phyloP scores from a whole-genome alignment of 1,284 basidiomycete species.

The Paramarasmius palmivorus region DNA sequence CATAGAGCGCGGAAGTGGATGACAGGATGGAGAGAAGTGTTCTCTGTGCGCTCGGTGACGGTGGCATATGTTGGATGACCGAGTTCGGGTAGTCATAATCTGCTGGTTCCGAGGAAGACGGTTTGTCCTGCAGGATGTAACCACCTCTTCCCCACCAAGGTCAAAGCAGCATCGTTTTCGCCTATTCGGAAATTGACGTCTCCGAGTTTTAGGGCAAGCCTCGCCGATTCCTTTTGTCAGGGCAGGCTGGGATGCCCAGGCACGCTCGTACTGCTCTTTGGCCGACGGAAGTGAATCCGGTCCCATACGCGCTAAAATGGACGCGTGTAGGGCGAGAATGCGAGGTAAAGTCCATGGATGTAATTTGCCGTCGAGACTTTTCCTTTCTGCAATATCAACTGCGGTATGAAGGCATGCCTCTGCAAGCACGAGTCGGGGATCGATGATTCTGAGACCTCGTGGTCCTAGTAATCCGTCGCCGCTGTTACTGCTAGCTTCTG shows the following conservation, averaged over 20 bases:
- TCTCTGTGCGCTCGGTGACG: conserved; percentile 68
- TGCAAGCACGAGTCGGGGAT: conserved; percentile 53
- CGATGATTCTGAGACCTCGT: conserved; percentile 44
- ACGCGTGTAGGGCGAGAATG: conserved; percentile 63
- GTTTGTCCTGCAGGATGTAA: conserved; percentile 38
- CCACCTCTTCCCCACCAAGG: conserved; percentile 71
- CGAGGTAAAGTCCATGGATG: conserved; percentile 56
- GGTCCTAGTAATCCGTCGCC: conserved; percentile 34
- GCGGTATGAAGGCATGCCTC: conserved; percentile 57
- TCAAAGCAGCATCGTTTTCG: conserved; percentile 50
- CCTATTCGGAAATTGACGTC: conserved; percentile 60
- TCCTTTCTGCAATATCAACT: conserved; percentile 46
- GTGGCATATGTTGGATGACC: conserved; percentile 46
- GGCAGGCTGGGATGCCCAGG: conserved; percentile 50
- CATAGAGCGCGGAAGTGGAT: conserved; percentile 72
- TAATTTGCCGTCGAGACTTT: conserved; percentile 34
- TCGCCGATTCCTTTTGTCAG: conserved; percentile 49
- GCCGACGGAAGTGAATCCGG: conserved; percentile 59
- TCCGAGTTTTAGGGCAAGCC: conserved; percentile 64
- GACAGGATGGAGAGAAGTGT: conserved; percentile 66
- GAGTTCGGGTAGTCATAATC: conserved; percentile 13
- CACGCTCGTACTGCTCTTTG: conserved; percentile 61
- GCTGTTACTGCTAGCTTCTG: conserved; percentile 31
- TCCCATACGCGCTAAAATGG: conserved; percentile 69
- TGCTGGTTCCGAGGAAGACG: conserved; percentile 14